Evolutionary conservation across 345 rosid species (phyloP).

Genomic region (Linum tenue): DNA sequence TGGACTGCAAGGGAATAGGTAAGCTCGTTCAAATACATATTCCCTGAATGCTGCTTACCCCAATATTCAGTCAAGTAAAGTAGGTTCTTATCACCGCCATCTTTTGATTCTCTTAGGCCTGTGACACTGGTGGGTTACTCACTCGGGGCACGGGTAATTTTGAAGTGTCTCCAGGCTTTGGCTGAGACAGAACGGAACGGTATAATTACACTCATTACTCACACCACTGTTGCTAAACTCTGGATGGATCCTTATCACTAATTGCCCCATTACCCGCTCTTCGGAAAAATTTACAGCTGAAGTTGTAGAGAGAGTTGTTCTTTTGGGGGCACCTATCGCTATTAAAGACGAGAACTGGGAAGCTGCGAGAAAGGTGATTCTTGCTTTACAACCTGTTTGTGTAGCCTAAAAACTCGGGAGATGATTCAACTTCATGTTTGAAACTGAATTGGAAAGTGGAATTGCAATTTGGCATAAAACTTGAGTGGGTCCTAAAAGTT

Average conservation of each 20-base stretch:
- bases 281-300: conserved; percentile 47
- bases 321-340: conserved; percentile 84
- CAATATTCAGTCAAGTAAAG: not conserved
- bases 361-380: conserved; percentile 69
- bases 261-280: conserved; percentile 14
- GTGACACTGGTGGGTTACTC: conserved; percentile 85
- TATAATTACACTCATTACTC: conserved; percentile 17
- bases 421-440: not conserved
- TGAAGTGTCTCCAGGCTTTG: conserved; percentile 77
- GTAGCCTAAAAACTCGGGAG: not conserved
- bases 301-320: conserved; percentile 83
- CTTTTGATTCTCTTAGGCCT: conserved; percentile 47
- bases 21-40: conserved; percentile 3
- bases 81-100: conserved; percentile 1
- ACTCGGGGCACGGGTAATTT: conserved; percentile 86
- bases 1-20: conserved; percentile 97
- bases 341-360: conserved; percentile 77
- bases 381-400: no score
- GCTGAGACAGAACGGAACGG: conserved; percentile 78
- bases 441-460: not conserved
- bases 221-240: not conserved
- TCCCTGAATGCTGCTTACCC: not conserved
- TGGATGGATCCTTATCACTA: not conserved
- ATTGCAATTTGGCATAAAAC: not conserved
- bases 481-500: no score